phyloP scores from a whole-genome alignment of 2,329 filamentous ascomycete species.

The Aureobasidium sp. region DNA sequence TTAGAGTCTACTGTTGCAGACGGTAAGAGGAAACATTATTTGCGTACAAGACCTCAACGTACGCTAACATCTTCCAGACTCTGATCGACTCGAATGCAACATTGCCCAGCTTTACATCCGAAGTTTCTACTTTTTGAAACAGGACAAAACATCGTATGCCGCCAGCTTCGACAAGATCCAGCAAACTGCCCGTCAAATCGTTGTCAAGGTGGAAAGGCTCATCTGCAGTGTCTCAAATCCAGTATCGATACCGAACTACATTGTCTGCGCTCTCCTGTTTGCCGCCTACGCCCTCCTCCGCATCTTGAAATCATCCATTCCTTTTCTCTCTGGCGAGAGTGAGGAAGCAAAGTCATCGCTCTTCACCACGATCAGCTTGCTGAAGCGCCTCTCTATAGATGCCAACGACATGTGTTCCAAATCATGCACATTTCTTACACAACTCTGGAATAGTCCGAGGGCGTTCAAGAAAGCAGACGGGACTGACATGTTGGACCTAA shows the following conservation, averaged over 20 bases:
- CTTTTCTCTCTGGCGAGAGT: neutral
- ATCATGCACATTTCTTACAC: neutral
- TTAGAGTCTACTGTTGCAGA: neutral
- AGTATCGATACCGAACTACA: neutral
- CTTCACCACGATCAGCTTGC: neutral
- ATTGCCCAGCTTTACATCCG: neutral
- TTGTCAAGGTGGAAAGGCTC: neutral
- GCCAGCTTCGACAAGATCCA: neutral
- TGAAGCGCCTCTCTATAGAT: neutral
- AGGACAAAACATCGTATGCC: neutral
- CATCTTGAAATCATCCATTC: neutral
- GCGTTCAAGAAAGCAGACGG: slow-evolving; percentile 9
- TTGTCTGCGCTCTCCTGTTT: neutral
- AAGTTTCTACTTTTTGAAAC: slow-evolving; percentile 6
- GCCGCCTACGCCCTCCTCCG: neutral
- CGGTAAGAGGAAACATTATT: neutral
- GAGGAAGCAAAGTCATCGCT: neutral
- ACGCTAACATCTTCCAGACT: neutral
- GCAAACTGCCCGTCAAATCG: neutral
- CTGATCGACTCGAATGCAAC: neutral
- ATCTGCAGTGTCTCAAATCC: neutral
- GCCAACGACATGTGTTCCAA: neutral
- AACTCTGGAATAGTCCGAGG: neutral
- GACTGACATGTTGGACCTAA: neutral
- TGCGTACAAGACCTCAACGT: neutral